A percentile compares a stretch with the other conserved stretches of the same genome.
Evolutionary conservation across 1,139 yeast species (phyloP).

Genomic region (Debaryomycetaceae sp.): DNA sequence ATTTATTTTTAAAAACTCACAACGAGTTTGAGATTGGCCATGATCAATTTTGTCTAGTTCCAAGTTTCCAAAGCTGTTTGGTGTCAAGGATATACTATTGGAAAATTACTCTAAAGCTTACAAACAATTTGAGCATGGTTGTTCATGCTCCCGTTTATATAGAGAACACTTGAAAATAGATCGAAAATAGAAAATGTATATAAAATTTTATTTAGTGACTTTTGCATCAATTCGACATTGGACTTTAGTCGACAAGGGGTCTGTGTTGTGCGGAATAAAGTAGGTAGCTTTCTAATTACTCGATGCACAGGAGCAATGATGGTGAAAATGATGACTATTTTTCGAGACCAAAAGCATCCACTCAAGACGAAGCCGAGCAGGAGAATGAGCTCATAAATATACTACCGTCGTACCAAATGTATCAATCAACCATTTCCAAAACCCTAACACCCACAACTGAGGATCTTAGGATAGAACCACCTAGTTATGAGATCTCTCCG

Average conservation of each 20-base stretch:
- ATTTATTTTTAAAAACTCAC: slow-evolving; percentile 23
- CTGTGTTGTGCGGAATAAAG: no score
- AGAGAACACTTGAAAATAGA: slow-evolving; percentile 11
- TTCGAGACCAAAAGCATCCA: not conserved
- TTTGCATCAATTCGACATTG: not conserved
- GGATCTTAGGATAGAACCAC: slow-evolving; percentile 5
- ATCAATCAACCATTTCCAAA: slow-evolving; percentile 6
- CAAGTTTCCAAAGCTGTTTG: slow-evolving; percentile 56
- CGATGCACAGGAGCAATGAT: not conserved
- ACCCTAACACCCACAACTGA: slow-evolving; percentile 3
- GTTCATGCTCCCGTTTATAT: slow-evolving; percentile 38
- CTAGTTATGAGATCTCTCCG: slow-evolving; percentile 7
- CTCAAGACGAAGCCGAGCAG: slow-evolving; percentile 1
- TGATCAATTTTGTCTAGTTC: slow-evolving; percentile 44
- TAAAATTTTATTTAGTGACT: not conserved
- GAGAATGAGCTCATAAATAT: slow-evolving; percentile 18
- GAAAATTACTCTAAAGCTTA: slow-evolving; percentile 28
- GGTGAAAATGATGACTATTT: not conserved
- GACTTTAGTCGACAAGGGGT: not conserved
- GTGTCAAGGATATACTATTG: slow-evolving; percentile 50
- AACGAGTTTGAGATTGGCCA: slow-evolving; percentile 21
- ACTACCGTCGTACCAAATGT: slow-evolving; percentile 28
- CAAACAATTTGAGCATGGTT: slow-evolving; percentile 28
- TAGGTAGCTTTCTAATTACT: no score
- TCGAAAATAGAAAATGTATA: not conserved